A percentile compares a stretch with the other conserved stretches of the same genome.
phyloP scores from a whole-genome alignment of 176 grass and related monocot species.

The Aechmea fasciata region DNA sequence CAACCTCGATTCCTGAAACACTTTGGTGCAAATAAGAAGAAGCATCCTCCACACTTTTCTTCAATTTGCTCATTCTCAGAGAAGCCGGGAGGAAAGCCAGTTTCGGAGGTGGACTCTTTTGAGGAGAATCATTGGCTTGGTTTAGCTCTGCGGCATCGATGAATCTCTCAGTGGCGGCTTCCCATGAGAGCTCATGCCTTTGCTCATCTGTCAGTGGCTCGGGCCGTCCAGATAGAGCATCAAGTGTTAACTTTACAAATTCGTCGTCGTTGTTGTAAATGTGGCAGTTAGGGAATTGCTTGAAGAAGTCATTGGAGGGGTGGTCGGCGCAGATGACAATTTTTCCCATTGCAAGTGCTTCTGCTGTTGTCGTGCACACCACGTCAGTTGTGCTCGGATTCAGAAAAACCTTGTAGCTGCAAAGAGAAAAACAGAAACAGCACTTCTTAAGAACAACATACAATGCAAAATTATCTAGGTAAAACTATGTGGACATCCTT shows the following conservation, averaged over 20 bases:
- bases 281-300: constrained; percentile 83
- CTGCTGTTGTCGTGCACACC: constrained; percentile 80
- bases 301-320: constrained; percentile 97
- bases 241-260: constrained; percentile 64
- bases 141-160: constrained; percentile 53
- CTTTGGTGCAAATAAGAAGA: constrained; percentile 73
- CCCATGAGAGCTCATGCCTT: constrained; percentile 73
- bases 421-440: constrained; percentile 16
- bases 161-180: constrained; percentile 76
- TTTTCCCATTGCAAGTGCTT: constrained; percentile 96
- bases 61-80: constrained; percentile 44
- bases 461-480: too few relatives aligned
- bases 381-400: constrained; percentile 97
- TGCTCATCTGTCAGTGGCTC: constrained; percentile 51
- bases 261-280: constrained; percentile 65
- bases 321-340: constrained; percentile 90
- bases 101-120: not conserved
- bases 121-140: not conserved
- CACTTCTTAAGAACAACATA: too few relatives aligned
- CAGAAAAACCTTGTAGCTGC: constrained; percentile 90
- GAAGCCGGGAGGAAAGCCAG: constrained; percentile 33
- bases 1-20: constrained; percentile 62
- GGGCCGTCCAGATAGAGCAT: constrained; percentile 59
- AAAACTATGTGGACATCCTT: too few relatives aligned
- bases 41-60: constrained; percentile 54